Evolutionary conservation across 345 rosid genomes (phyloP), one percentile per base, ranked within the genome.

Genomic region (Firmiana major): DNA sequence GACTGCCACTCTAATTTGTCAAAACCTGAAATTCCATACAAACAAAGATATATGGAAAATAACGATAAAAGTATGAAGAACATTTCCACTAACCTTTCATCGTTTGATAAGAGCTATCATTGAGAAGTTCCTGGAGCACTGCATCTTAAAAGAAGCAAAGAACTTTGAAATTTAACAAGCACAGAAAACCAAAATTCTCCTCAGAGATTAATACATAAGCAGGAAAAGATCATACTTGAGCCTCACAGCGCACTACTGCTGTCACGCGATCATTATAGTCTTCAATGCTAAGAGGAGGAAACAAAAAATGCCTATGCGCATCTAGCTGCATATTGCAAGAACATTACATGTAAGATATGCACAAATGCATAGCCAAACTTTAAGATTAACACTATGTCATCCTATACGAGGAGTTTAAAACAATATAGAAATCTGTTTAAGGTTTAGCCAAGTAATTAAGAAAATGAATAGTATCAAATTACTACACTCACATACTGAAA

Each of bases 181-280:
- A 79, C 26, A 31, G 34, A 31, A 1, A 31, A 31, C 34, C 34
- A 31, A 60, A 55, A 69, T 16, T 40, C 19, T 21, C 21, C 17
- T 45, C 12, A 34, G 26, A 68, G 46, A 77, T 31, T 28, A 11
- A 66, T 48, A 31, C 3, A 31, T 31, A 31, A 31, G 34, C 34
- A 31, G 71, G 73, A 73, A 82, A 59, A 67, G 16, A 67, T n/a
- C 79, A 48, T 81, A 93, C 98, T 81, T 95, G 99, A 40, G 97
- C 94, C 85, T 95, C 98, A 84, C 98, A 93, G 19, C 98, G 87
- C 55, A 93, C 98, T 17, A 93, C 92, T 59, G 91, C 88, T 82
- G 74, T 87, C 58, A 95, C 97, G 11, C 91, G 92, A 55, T 87
- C 91, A 77, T 93, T 95, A 74, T 84, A 87, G 71, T 92, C 97